Evolutionary conservation across 495 filamentous ascomycete species (phyloP).

Genomic region (Parachaetomium inaequale): DNA sequence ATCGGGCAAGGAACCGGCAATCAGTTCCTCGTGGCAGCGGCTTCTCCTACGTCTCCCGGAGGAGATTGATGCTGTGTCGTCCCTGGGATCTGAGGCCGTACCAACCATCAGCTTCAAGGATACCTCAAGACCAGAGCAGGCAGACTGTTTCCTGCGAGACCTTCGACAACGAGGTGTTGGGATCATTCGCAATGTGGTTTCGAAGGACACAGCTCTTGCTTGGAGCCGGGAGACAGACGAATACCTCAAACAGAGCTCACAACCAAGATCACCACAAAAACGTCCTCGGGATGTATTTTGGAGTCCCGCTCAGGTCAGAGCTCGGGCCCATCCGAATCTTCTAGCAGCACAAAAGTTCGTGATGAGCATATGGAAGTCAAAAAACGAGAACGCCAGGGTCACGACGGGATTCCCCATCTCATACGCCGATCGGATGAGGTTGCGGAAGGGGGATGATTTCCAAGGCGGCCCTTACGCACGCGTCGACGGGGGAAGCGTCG

Average conservation of each 20-base stretch:
- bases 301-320: constrained; percentile 69
- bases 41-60: constrained; percentile 54
- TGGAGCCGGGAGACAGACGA: constrained; percentile 52
- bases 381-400: constrained; percentile 58
- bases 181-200: constrained; percentile 59
- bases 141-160: constrained; percentile 42
- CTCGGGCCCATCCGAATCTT: constrained; percentile 69
- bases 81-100: constrained; percentile 43
- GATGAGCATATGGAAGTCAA: constrained; percentile 73
- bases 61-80: constrained; percentile 50
- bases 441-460: constrained; percentile 36
- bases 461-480: constrained; percentile 40
- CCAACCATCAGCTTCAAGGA: constrained; percentile 61
- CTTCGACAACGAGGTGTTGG: constrained; percentile 59
- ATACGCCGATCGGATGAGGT: constrained; percentile 78
- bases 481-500: constrained; percentile 74
- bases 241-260: constrained; percentile 56
- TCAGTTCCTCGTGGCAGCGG: constrained; percentile 59
- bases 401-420: constrained; percentile 58
- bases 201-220: constrained; percentile 48
- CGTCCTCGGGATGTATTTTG: constrained; percentile 77
- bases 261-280: constrained; percentile 35
- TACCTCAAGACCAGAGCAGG: constrained; percentile 44
- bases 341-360: constrained; percentile 69
- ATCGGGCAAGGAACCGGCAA: constrained; percentile 50